Percentiles rank a stretch among this genome's conserved stretches.
Evolutionary conservation across 805 yeast genomes (phyloP).

Genomic region (Yamadazyma insecticola): DNA sequence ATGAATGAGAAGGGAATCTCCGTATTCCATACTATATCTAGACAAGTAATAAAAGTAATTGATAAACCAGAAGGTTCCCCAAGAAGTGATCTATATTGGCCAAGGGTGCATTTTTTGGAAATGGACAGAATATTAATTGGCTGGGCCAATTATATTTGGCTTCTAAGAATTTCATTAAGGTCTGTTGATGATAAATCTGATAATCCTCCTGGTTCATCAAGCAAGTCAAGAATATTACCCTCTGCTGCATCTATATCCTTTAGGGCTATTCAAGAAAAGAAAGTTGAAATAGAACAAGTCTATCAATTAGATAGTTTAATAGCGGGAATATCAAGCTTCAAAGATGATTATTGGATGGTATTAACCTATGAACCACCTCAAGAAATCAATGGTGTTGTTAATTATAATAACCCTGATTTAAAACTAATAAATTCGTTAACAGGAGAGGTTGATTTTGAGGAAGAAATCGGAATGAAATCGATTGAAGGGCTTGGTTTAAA

Average conservation of each 20-base stretch:
- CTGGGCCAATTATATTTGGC: constrained; percentile 82
- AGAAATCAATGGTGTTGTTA: constrained; percentile 13
- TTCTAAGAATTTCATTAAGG: constrained; percentile 42
- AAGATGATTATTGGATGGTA: constrained; percentile 64
- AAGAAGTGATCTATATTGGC: constrained; percentile 80
- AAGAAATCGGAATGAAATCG: constrained; percentile 65
- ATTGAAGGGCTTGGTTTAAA: constrained; percentile 63
- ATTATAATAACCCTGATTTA: constrained; percentile 63
- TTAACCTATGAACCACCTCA: constrained; percentile 46
- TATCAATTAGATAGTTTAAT: constrained; percentile 49
- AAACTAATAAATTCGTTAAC: constrained; percentile 59
- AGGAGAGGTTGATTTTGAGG: constrained; percentile 73
- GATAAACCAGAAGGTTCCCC: constrained; percentile 52
- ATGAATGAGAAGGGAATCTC: constrained; percentile 78
- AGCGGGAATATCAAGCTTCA: constrained; percentile 75
- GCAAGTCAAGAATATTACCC: constrained; percentile 39
- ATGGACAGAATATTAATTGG: constrained; percentile 66
- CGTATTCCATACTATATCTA: constrained; percentile 54
- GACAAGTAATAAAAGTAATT: constrained; percentile 45
- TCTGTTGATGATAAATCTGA: constrained; percentile 11
- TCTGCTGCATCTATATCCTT: constrained; percentile 52
- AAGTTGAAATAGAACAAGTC: constrained; percentile 44
- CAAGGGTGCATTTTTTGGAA: constrained; percentile 65
- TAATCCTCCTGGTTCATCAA: constrained; percentile 8
- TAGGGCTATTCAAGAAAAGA: constrained; percentile 40